Conservation (phyloP, 192 early-diverging fungal species). For the Coemansia reversa region DNA sequence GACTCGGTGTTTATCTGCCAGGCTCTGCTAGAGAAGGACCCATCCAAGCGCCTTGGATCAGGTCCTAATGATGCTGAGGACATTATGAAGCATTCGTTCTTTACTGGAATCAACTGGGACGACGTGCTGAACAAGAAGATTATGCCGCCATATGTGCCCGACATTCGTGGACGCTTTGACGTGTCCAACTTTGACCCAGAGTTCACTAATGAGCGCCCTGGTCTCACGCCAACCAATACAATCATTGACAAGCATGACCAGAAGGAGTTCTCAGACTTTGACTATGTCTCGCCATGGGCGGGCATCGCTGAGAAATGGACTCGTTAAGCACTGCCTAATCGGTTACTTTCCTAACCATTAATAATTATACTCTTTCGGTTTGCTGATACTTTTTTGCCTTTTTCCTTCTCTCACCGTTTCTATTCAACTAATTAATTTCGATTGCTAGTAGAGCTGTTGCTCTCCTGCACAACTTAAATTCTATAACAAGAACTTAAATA, state of each 20-base stretch:
- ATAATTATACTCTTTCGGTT: neutral
- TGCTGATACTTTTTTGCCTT: slow-evolving; percentile 3
- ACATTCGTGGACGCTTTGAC: slow-evolving; percentile 74
- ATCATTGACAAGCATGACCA: slow-evolving; percentile 80
- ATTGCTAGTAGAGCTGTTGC: neutral
- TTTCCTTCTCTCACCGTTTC: neutral
- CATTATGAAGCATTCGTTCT: slow-evolving; percentile 93
- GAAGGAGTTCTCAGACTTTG: slow-evolving; percentile 92
- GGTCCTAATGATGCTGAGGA: slow-evolving; percentile 86
- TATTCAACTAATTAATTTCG: neutral
- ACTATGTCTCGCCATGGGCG: slow-evolving; percentile 92
- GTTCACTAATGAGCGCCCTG: slow-evolving; percentile 93
- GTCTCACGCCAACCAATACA: slow-evolving; percentile 87
- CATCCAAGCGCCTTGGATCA: slow-evolving; percentile 78
- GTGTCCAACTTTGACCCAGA: slow-evolving; percentile 98
- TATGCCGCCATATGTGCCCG: slow-evolving; percentile 88
- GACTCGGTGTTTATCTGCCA: slow-evolving; percentile 92
- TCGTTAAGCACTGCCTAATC: slow-evolving; percentile 14
- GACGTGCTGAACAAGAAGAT: slow-evolving; percentile 87
- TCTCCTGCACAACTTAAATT: neutral
- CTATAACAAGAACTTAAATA: neutral
- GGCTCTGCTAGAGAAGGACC: slow-evolving; percentile 87
- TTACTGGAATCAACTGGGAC: slow-evolving; percentile 94
- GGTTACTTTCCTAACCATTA: neutral
- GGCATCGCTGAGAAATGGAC: slow-evolving; percentile 54